These are phyloP conservation scores for Candida gorgasii DNA, from an alignment of 805 yeast genomes.

Conservation along the genomic window DNA sequence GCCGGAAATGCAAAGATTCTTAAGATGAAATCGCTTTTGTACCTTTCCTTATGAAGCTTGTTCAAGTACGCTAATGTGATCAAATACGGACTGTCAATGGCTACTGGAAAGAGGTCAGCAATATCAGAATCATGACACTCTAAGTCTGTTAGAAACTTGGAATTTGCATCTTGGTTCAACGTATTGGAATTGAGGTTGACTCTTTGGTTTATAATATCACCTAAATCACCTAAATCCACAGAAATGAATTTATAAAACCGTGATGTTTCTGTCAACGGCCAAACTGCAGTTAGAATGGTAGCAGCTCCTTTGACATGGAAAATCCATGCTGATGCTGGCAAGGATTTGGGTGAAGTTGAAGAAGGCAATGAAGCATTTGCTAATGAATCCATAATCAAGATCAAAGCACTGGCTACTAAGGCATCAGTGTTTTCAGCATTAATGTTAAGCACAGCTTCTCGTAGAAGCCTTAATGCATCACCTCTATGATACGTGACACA, in stretches of 20 bases:
- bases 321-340: slow-evolving; percentile 95
- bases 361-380: slow-evolving; percentile 81
- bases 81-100: slow-evolving; percentile 78
- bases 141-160: slow-evolving; percentile 51
- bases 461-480: slow-evolving; percentile 74
- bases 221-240: slow-evolving; percentile 88
- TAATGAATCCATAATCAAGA: slow-evolving; percentile 87
- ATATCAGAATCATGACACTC: slow-evolving; percentile 86
- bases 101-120: slow-evolving; percentile 83
- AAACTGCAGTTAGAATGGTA: slow-evolving; percentile 91
- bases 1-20: slow-evolving; percentile 94
- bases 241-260: slow-evolving; percentile 52
- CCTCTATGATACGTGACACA: slow-evolving; percentile 85
- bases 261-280: slow-evolving; percentile 66
- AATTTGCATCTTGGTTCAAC: slow-evolving; percentile 24
- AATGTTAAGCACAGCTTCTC: slow-evolving; percentile 85
- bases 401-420: slow-evolving; percentile 85
- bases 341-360: slow-evolving; percentile 51
- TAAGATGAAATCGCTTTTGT: slow-evolving; percentile 81
- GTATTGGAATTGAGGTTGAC: slow-evolving; percentile 26
- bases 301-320: slow-evolving; percentile 98
- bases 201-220: slow-evolving; percentile 58
- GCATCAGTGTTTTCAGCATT: slow-evolving; percentile 89
- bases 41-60: slow-evolving; percentile 76
- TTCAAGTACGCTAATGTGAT: slow-evolving; percentile 86